Base-by-base conservation (phyloP, 139 green algal genomes). In the Tetradesmus lagerheimii region DNA sequence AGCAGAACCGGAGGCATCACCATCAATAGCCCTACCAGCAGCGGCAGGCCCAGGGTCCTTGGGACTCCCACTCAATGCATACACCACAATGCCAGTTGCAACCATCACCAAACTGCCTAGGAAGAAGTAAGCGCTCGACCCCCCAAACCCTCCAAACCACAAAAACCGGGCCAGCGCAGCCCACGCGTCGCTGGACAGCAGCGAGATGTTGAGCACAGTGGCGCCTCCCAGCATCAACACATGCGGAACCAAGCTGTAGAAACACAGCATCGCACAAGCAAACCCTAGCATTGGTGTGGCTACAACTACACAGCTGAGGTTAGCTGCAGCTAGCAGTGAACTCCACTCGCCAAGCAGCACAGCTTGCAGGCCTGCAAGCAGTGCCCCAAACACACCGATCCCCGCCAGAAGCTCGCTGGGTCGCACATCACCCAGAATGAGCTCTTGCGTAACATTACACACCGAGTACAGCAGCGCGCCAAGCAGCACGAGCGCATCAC, bases 131-230 rank as follows among this genome's bases (percentile, higher is more conserved):
- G 62, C 88, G 15, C 37, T 86, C 8, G 86, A 85, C 53, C 92
- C 90, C 6, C 87, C 85, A 53, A 94, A 94, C 1, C 92, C 92
- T 67, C 92, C 94, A 89, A 97, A 96, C 37, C 96, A 93, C 18
- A 95, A n/a, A 18, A 92, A 71, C 2, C 95, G 86, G 4, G 93
- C 88, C 8, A 91, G 67, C 0, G 89, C 95, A 0, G 93, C 88
- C 95, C 96, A 97, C 3, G 96, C 50, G 82, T 97, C 94, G 1
- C 92, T 96, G 1, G 94, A 95, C 25, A 98, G 93, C 66, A 98
- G 92, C 0, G 93, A 96, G 43, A 98, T 89, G 89, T 98, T 98
- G 47, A 98, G 89, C 31, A 97, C 86, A 0, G 95, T 94, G 12
- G 95, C 90, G 9, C 95, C 95, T 8, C 93, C 90, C 91, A 81